phyloP scores from a whole-genome alignment of 202 grass and related monocot genomes.

The Eragrostis tef region DNA sequence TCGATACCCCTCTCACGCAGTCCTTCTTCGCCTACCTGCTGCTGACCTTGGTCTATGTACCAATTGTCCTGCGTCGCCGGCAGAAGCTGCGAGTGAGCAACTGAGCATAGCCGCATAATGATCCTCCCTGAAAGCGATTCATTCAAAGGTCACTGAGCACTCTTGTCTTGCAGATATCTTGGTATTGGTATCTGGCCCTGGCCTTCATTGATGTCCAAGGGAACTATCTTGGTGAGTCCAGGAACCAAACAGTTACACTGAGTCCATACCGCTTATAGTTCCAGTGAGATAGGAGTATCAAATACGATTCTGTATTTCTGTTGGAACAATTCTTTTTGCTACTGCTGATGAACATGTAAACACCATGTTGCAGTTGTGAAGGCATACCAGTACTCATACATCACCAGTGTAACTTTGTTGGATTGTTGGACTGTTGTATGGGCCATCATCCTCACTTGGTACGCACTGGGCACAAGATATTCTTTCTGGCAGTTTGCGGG shows the following conservation, averaged over 20 bases:
- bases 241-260: conserved; percentile 1
- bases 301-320: too few species aligned
- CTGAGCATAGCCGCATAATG: conserved; percentile 45
- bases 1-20: conserved; percentile 77
- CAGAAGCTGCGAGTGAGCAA: conserved; percentile 59
- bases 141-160: conserved; percentile 10
- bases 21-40: conserved; percentile 76
- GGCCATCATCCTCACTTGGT: conserved; percentile 84
- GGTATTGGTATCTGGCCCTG: conserved; percentile 84
- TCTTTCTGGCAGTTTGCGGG: conserved; percentile 66
- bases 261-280: neutral
- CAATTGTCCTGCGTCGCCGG: conserved; percentile 58
- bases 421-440: conserved; percentile 88
- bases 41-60: conserved; percentile 63
- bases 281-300: neutral
- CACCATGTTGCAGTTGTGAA: conserved; percentile 59
- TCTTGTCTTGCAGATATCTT: conserved; percentile 67
- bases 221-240: conserved; percentile 72
- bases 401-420: conserved; percentile 83
- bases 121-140: neutral
- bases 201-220: conserved; percentile 79
- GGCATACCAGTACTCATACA: conserved; percentile 90
- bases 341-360: conserved; percentile 17
- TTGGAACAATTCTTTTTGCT: neutral
- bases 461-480: conserved; percentile 76